A percentile compares a stretch with the other conserved stretches of the same genome.
Conservation (phyloP, 225 moss, liverwort and hornwort genomes). For the Asterella californica region DNA sequence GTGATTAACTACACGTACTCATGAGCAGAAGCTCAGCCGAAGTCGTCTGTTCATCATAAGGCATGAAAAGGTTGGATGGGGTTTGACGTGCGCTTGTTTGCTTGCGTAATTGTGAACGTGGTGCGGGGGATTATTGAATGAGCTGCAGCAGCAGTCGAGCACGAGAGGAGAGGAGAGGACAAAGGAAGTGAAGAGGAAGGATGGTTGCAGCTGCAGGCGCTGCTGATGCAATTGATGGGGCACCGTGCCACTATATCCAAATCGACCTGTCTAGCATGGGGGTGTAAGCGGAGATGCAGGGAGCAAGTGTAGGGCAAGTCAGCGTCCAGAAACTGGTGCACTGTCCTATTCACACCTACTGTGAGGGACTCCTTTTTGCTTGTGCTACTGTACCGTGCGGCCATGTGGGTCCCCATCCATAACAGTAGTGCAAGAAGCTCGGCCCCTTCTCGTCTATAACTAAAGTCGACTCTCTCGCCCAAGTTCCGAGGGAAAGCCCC, state of each 20-base stretch:
- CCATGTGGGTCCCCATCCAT: constrained; percentile 1
- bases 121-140: background rate
- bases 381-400: background rate
- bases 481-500: background rate
- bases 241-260: constrained; percentile 17
- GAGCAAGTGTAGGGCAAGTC: constrained; percentile 12
- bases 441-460: background rate
- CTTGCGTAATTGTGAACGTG: constrained; percentile 5
- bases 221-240: constrained; percentile 19
- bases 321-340: constrained; percentile 2
- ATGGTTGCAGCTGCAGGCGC: background rate
- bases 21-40: background rate
- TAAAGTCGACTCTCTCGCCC: background rate
- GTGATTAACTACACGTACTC: background rate
- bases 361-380: background rate
- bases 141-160: background rate
- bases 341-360: constrained; percentile 16
- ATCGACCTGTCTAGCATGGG: constrained; percentile 22
- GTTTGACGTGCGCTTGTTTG: constrained; percentile 1
- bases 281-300: constrained; percentile 9
- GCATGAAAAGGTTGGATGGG: background rate
- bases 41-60: background rate
- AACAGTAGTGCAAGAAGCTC: background rate
- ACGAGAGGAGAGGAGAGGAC: constrained; percentile 9
- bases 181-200: constrained; percentile 8